Evolutionary conservation across 73 alveolate genomes (phyloP).

Genomic region (Tetrahymena malaccensis): DNA sequence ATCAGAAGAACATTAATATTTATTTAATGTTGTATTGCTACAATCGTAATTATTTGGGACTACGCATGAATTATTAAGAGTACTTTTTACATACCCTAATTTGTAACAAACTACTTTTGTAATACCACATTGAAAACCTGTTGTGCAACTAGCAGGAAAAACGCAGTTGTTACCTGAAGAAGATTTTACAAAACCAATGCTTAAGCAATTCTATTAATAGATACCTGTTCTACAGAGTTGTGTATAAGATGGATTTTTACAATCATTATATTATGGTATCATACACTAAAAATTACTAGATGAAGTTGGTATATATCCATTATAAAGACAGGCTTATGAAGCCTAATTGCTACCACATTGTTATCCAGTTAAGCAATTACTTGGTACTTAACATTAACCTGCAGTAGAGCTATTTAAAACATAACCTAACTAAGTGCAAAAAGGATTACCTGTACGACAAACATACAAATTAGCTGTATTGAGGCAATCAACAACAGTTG

Average conservation of each 20-base stretch:
- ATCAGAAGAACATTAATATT: neutral
- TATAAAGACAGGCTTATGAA: neutral
- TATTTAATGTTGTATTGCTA: neutral
- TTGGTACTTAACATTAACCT: neutral
- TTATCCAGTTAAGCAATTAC: neutral
- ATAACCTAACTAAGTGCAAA: neutral
- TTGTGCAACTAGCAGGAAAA: neutral
- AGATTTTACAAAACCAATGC: neutral
- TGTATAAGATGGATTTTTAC: neutral
- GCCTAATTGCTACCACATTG: neutral
- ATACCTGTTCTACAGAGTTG: neutral
- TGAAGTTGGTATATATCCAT: neutral
- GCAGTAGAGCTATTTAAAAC: neutral
- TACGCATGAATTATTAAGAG: neutral
- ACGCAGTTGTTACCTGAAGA: neutral
- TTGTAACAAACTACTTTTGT: neutral
- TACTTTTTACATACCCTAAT: neutral
- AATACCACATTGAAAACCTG: neutral
- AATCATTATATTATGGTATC: neutral
- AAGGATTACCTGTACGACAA: neutral
- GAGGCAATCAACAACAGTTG: neutral
- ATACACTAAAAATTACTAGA: neutral
- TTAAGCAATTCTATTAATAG: neutral
- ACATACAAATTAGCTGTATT: neutral
- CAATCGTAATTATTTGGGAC: neutral